Conservation (phyloP, 768 basidiomycete species). For the Suillus variegatus region DNA sequence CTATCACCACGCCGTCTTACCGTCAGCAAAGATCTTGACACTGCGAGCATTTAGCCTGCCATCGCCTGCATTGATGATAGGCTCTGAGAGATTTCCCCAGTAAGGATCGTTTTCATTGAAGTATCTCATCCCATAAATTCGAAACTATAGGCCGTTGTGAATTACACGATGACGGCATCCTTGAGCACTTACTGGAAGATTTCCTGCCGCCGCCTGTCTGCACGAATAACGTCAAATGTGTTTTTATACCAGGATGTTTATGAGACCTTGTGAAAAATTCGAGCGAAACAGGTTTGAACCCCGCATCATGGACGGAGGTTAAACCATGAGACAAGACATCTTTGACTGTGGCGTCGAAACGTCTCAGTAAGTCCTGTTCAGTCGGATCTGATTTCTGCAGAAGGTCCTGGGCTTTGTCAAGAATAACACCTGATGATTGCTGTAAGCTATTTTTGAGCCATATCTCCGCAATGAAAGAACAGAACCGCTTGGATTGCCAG, state of each 20-base stretch:
- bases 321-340: constrained; percentile 74
- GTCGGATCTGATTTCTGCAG: constrained; percentile 65
- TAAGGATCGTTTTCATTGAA: constrained; percentile 68
- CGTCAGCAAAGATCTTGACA: constrained; percentile 77
- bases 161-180: constrained; percentile 10
- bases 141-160: constrained; percentile 47
- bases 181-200: constrained; percentile 55
- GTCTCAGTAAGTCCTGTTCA: constrained; percentile 59
- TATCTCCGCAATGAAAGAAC: constrained; percentile 12
- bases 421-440: constrained; percentile 55
- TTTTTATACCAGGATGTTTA: constrained; percentile 1
- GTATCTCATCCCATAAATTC: constrained; percentile 76
- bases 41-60: constrained; percentile 70
- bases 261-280: constrained; percentile 69
- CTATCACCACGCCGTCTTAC: constrained; percentile 13
- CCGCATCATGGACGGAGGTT: constrained; percentile 88
- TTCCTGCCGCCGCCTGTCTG: constrained; percentile 62
- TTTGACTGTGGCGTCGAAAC: constrained; percentile 60
- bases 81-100: constrained; percentile 67
- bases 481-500: constrained; percentile 72
- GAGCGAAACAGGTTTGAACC: constrained; percentile 65
- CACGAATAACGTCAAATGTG: background rate
- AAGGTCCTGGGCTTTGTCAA: constrained; percentile 87
- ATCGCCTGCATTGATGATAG: constrained; percentile 57
- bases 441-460: constrained; percentile 1